Percentiles rank a stretch among this genome's conserved stretches.
phyloP scores from a whole-genome alignment of 2,329 filamentous ascomycete genomes.

The Bipolaris bicolor region DNA sequence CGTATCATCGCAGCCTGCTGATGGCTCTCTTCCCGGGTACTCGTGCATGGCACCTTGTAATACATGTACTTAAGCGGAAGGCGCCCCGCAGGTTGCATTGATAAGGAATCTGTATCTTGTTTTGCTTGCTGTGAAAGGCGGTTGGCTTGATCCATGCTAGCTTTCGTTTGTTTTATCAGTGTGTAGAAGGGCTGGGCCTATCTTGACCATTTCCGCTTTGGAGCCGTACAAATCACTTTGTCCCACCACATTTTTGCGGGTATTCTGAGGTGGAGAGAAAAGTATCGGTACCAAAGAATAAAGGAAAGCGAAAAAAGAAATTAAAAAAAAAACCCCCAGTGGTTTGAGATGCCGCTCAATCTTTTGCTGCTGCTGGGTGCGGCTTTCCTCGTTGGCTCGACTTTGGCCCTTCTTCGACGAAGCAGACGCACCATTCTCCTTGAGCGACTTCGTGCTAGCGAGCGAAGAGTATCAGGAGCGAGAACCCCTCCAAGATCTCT shows the following conservation, averaged over 20 bases:
- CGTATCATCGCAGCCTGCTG: conserved; percentile 9
- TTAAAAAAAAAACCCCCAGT: background rate
- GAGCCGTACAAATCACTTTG: background rate
- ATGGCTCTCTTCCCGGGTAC: conserved; percentile 20
- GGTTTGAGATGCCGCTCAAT: conserved; percentile 27
- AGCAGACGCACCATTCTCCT: conserved; percentile 51
- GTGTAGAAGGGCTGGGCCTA: background rate
- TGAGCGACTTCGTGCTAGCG: conserved; percentile 47
- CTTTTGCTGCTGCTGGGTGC: conserved; percentile 38
- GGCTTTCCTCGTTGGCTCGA: conserved; percentile 38
- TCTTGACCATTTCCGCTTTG: background rate
- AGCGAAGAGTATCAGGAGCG: conserved; percentile 54
- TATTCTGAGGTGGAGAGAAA: background rate
- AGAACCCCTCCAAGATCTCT: conserved; percentile 61
- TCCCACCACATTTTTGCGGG: background rate
- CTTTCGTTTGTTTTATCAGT: background rate
- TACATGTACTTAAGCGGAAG: conserved; percentile 16
- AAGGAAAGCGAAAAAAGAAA: background rate
- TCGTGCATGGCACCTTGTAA: conserved; percentile 9
- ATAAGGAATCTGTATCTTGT: conserved; percentile 15
- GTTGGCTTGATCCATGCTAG: background rate
- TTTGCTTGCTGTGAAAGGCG: background rate
- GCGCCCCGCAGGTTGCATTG: conserved; percentile 17
- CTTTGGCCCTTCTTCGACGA: conserved; percentile 38
- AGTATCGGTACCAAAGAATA: background rate